Conservation (phyloP, 805 yeast species). For the Starmerella vaccinii region DNA sequence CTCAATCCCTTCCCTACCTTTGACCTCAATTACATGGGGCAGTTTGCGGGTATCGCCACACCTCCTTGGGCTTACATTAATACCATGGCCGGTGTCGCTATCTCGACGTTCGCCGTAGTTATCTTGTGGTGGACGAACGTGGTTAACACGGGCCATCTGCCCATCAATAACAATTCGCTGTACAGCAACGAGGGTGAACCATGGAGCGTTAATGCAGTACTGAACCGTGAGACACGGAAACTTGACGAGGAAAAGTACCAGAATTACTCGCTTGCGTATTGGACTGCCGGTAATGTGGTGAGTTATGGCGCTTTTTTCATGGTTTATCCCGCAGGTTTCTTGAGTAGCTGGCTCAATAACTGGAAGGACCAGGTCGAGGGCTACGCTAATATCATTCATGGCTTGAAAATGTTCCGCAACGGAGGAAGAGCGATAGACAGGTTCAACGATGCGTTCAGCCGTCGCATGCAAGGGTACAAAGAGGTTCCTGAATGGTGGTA, state of each 20-base stretch:
- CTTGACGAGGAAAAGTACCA: conserved; percentile 41
- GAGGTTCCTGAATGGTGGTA: conserved; percentile 73
- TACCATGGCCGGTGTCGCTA: conserved; percentile 32
- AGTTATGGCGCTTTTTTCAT: conserved; percentile 51
- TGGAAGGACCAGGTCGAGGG: conserved; percentile 6
- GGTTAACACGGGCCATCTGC: conserved; percentile 43
- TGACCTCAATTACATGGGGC: conserved; percentile 31
- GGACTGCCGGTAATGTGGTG: conserved; percentile 50
- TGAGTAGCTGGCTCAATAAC: conserved; percentile 36
- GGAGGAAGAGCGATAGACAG: conserved; percentile 35
- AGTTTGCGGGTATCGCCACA: conserved; percentile 11
- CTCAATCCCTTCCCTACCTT: conserved; percentile 35
- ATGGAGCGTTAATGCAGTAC: conserved; percentile 37
- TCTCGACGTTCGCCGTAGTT: conserved; percentile 29
- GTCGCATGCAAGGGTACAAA: conserved; percentile 42
- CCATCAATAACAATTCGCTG: conserved; percentile 39
- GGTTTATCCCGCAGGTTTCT: conserved; percentile 44
- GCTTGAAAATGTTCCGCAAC: conserved; percentile 30
- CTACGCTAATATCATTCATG: conserved; percentile 30
- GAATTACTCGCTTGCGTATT: conserved; percentile 58
- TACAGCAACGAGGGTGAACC: conserved; percentile 38
- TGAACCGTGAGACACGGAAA: conserved; percentile 37
- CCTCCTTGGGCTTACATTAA: conserved; percentile 15
- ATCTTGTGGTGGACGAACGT: conserved; percentile 38
- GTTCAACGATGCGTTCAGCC: conserved; percentile 27